Evolutionary conservation across 140 eudicot genomes (phyloP).

Genomic region (Anethum foeniculum): DNA sequence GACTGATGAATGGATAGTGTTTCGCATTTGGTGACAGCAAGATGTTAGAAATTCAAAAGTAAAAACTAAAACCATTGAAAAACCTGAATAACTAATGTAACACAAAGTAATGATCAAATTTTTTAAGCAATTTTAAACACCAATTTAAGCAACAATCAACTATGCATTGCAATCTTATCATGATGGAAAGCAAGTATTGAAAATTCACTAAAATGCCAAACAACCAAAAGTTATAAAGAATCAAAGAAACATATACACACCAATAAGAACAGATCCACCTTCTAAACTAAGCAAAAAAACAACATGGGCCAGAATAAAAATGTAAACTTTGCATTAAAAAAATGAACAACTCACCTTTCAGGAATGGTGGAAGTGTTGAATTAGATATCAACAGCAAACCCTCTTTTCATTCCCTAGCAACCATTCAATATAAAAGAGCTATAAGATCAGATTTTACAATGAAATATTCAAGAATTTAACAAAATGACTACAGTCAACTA

Average conservation of each 20-base stretch:
- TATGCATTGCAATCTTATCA: not conserved
- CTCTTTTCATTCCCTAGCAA: slow-evolving; percentile 3
- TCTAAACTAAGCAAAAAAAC: not conserved
- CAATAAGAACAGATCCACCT: not conserved
- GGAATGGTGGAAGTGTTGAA: not conserved
- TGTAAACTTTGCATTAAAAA: not conserved
- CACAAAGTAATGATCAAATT: not conserved
- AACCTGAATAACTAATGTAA: not conserved
- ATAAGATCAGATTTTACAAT: not conserved
- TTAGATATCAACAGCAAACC: not conserved
- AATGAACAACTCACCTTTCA: not conserved
- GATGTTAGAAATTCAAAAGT: not conserved
- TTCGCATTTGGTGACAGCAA: not conserved
- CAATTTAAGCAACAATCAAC: not conserved
- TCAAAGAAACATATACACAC: not conserved
- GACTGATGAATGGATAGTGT: not conserved
- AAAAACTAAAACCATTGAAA: not conserved
- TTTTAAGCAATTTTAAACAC: not conserved
- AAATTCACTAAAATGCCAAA: not conserved
- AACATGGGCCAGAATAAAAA: not conserved
- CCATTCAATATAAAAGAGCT: not conserved
- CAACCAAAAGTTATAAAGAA: not conserved
- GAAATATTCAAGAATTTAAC: not conserved
- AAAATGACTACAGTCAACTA: not conserved
- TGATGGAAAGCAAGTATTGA: not conserved